These are phyloP conservation scores for Trichosporon sp. DNA, from an alignment of 1,284 basidiomycete species.

Conservation along the genomic window DNA sequence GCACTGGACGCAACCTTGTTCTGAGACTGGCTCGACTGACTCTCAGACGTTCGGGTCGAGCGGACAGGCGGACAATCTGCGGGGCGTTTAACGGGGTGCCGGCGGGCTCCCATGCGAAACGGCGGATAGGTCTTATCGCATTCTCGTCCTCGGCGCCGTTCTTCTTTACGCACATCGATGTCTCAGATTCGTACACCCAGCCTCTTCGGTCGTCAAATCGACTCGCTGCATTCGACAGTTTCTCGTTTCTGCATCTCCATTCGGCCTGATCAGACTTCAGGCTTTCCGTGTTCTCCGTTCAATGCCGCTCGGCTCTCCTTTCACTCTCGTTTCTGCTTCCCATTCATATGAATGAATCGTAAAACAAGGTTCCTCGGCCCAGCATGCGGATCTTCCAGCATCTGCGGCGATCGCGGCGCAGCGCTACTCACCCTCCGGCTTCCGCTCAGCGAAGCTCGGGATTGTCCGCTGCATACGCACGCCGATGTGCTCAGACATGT, in stretches of 20 bases:
- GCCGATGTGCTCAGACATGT: neutral
- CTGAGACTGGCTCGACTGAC: constrained; percentile 7
- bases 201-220: neutral
- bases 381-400: neutral
- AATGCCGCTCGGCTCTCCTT: neutral
- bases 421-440: neutral
- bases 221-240: neutral
- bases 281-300: neutral
- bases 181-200: neutral
- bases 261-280: constrained; percentile 3
- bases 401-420: neutral
- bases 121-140: neutral
- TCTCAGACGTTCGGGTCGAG: neutral
- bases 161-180: neutral
- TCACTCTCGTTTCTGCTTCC: neutral
- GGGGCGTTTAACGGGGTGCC: neutral
- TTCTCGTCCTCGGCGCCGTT: neutral
- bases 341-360: constrained; percentile 3
- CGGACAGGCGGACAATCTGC: neutral
- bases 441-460: neutral
- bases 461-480: neutral
- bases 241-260: neutral
- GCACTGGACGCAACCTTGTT: constrained; percentile 10
- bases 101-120: neutral
- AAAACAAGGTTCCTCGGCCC: constrained; percentile 9